These are phyloP conservation scores for Malus sylvestris DNA, from an alignment of 306 rosid species.

Conservation along the genomic window DNA sequence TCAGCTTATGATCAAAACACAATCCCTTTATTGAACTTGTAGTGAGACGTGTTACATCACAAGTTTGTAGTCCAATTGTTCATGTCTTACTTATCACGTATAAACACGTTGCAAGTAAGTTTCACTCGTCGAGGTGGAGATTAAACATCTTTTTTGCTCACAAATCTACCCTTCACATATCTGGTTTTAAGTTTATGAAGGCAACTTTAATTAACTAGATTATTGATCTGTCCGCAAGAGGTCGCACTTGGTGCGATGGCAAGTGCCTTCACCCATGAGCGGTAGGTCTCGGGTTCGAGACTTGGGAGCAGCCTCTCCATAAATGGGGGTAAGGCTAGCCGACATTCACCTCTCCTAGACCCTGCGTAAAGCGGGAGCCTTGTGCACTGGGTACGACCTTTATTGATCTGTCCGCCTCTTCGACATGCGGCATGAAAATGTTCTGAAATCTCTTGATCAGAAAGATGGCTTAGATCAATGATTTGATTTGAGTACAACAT, in stretches of 20 bases:
- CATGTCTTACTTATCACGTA: no score
- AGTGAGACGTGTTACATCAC: background rate
- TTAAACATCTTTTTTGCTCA: background rate
- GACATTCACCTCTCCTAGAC: no score
- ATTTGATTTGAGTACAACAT: background rate
- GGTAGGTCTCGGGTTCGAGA: no score
- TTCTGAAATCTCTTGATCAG: background rate
- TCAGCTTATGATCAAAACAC: constrained; percentile 12
- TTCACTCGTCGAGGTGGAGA: no score
- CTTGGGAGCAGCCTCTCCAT: no score
- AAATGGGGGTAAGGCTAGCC: no score
- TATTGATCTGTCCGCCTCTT: background rate
- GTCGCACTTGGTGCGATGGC: no score
- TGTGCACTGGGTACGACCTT: no score
- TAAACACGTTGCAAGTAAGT: no score
- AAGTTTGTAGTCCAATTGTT: no score
- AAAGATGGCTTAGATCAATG: background rate
- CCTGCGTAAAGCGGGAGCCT: no score
- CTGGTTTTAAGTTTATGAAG: background rate
- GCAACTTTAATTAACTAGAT: background rate
- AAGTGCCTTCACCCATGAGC: no score
- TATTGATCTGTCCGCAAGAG: background rate
- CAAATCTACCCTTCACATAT: background rate
- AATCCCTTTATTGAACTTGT: constrained; percentile 2
- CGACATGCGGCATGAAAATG: background rate